Evolutionary conservation across 352 stramenopile genomes (phyloP).

Genomic region (Globisporangium orthogonon): DNA sequence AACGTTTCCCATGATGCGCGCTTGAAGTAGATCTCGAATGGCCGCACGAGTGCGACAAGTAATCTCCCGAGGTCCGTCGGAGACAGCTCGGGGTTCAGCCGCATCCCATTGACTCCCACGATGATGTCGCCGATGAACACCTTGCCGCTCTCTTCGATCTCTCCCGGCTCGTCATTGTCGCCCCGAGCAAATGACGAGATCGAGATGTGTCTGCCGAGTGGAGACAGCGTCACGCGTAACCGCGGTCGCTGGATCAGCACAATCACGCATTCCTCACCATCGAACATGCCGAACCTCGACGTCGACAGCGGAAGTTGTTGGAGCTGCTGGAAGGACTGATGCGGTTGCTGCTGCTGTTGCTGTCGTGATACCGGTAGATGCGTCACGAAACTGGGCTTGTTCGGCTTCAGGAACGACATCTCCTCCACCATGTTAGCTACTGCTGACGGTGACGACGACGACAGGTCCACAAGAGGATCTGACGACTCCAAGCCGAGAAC

Average conservation of each 20-base stretch:
- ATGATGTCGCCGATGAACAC: conserved; percentile 62
- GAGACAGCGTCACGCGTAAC: conserved; percentile 51
- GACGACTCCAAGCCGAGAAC: neutral
- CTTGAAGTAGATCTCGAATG: conserved; percentile 53
- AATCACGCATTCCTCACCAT: conserved; percentile 17
- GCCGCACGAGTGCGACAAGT: conserved; percentile 29
- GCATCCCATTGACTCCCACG: conserved; percentile 37
- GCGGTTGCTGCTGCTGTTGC: neutral
- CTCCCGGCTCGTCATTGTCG: conserved; percentile 35
- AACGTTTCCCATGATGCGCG: conserved; percentile 62
- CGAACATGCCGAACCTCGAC: conserved; percentile 2
- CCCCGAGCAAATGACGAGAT: conserved; percentile 57
- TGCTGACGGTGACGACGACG: neutral
- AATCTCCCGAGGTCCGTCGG: conserved; percentile 39
- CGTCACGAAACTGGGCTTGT: conserved; percentile 26
- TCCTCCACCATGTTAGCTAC: neutral
- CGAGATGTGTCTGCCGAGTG: conserved; percentile 38
- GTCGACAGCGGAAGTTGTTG: neutral
- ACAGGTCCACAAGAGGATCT: neutral
- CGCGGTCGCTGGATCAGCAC: conserved; percentile 32
- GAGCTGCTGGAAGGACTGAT: neutral
- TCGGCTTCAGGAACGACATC: conserved; percentile 46
- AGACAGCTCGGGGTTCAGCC: conserved; percentile 21
- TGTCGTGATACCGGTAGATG: conserved; percentile 9
- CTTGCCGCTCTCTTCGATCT: conserved; percentile 66